phyloP scores from a whole-genome alignment of 1,284 basidiomycete species.

The Tilletia horrida region DNA sequence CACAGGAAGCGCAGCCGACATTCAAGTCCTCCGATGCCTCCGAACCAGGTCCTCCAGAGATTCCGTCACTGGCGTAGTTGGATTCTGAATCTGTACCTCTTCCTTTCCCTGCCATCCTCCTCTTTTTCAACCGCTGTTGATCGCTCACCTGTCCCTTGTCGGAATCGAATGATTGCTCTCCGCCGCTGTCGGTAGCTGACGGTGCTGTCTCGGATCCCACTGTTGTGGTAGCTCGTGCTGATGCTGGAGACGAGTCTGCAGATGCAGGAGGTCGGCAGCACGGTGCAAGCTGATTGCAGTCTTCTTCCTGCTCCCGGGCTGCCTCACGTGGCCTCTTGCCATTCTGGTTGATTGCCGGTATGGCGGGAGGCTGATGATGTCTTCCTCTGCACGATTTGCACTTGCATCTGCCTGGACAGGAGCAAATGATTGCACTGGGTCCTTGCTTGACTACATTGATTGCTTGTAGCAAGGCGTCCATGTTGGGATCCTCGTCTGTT shows the following conservation, averaged over 20 bases:
- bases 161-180: neutral
- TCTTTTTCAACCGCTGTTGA: neutral
- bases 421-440: constrained; percentile 22
- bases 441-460: constrained; percentile 15
- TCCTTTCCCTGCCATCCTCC: neutral
- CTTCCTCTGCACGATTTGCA: constrained; percentile 31
- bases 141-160: neutral
- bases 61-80: neutral
- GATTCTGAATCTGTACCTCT: neutral
- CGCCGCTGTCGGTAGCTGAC: neutral
- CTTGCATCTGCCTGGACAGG: constrained; percentile 28
- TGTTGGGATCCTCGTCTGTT: neutral
- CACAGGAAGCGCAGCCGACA: constrained; percentile 35
- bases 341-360: too few relatives aligned
- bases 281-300: too few relatives aligned
- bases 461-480: constrained; percentile 6
- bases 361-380: neutral
- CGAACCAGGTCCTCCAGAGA: neutral
- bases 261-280: too few relatives aligned
- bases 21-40: neutral
- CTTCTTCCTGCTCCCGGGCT: too few relatives aligned
- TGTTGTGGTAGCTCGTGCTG: neutral
- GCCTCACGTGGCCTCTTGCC: too few relatives aligned
- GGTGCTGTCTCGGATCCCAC: neutral
- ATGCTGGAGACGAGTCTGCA: neutral